Evolutionary conservation across 192 early-diverging fungal species (phyloP), one percentile per base, ranked within the genome.

Genomic region (Backusella australiensis): DNA sequence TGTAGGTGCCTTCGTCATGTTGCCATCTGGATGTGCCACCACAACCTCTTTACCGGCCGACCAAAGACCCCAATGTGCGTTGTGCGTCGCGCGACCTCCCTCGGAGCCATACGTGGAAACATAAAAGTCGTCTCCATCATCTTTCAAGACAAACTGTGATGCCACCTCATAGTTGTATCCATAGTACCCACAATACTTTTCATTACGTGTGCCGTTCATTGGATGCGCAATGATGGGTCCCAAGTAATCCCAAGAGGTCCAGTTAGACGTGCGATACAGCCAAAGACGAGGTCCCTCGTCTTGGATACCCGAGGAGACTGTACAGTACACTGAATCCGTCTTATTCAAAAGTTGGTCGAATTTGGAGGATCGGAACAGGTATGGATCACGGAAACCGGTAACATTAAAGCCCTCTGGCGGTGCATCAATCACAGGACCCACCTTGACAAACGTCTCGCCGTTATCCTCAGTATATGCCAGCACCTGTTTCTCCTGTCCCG

Each of bases 161-260:
- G 73, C 73, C 15, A 59, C 53, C 32, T 74, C 73, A 11, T 32
- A 74, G 38, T 74, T 74, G 52, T 65, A 38, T 23, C 73, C 73
- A 36, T 59, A 26, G 63, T 34, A 32, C 6, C 73, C 53, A 39
- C 42, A 34, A 35, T 44, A 74, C 19, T 56, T 34, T n/a, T 32
- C 26, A 19, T 74, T 74, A 7, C 38, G 23, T 17, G 42, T 35
- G 32, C 29, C 29, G 17, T 74, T 56, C 3, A 12, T 34, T 0
- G 73, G 52, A 23, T 23, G 49, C 5, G 63, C 35, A 38, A 74
- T 23, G 6, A 74, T 7, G 1, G 73, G 73, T 6, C 73, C 73
- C 52, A 32, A 34, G 7, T 56, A 74, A 14, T 74, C 53, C 73
- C 73, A 74, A 7, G 8, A 32, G 15, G n/a, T 41, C 73, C 52